Evolutionary conservation across 2,329 filamentous ascomycete genomes (phyloP), one percentile per base, ranked within the genome.

Genomic region (Pseudogymnoascus sp.): DNA sequence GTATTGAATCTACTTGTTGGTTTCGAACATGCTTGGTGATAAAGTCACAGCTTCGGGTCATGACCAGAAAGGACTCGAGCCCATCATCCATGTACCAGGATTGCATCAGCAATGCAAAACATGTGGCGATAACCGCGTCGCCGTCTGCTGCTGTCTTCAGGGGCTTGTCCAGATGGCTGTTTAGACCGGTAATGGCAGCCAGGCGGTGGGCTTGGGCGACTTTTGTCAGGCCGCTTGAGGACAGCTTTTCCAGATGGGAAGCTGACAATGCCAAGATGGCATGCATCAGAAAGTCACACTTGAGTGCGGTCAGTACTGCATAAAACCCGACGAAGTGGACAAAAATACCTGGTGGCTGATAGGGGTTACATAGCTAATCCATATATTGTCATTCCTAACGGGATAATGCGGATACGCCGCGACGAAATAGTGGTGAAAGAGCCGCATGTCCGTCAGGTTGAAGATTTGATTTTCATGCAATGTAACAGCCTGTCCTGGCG

Each of bases 361-460:
- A 65, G 84, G 84, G 0, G 87, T 86, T 8, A 90, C 81, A 63
- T 87, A 81, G 29, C 86, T 84, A 7, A 83, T 83, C 87, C 87
- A 90, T 9, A 88, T 78, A 7, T 80, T 77, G 66, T 89, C 85
- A 65, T 86, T 84, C 39, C 84, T 85, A 15, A 88, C 74, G 0
- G 87, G 86, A 25, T 88, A 78, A 71, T 85, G 81, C 2, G 86
- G 87, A 68, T 84, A 84, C 65, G 83, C 86, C 35, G 79, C 77
- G 29, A 81, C 74, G 12, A 88, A 73, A 66, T 87, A 88, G 71
- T 88, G 84, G 70, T 88, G 85, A 67, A 88, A 88, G 71, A 88
- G 81, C 39, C 84, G 81, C 85, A 89, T 87, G 67, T 88, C 86
- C 59, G 84, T 80, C 62, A 85, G 68, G 60, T 78, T 84, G 69